Conservation (phyloP, 805 yeast species). For the Monosporozyma servazzii region DNA sequence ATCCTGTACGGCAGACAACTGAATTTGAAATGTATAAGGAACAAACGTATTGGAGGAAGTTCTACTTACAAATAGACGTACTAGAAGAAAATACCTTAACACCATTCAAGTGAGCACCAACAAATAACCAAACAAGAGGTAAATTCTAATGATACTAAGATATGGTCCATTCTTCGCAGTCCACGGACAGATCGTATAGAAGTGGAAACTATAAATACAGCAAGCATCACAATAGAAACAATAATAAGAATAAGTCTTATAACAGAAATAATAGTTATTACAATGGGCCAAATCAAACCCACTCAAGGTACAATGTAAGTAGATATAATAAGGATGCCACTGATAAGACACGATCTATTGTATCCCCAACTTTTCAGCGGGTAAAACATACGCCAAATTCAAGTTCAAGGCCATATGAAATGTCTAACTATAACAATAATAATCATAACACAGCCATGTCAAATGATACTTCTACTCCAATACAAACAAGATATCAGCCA, state of each 20-base stretch:
- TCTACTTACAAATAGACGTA: not conserved
- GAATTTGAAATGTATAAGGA: too few relatives aligned
- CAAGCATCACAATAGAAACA: not conserved
- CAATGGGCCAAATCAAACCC: not conserved
- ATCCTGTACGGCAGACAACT: too few relatives aligned
- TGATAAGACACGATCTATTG: not conserved
- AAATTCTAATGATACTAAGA: not conserved
- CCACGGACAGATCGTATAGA: not conserved
- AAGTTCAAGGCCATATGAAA: not conserved
- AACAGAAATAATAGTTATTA: not conserved
- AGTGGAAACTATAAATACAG: not conserved
- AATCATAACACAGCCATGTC: too few relatives aligned
- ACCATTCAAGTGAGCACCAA: too few relatives aligned
- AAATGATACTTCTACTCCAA: not conserved
- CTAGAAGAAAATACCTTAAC: too few relatives aligned
- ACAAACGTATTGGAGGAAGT: too few relatives aligned
- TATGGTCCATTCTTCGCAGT: not conserved
- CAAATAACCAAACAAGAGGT: not conserved
- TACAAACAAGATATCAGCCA: not conserved
- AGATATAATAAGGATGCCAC: not conserved
- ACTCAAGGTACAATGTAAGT: not conserved
- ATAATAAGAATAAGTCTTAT: not conserved
- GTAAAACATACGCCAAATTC: not conserved
- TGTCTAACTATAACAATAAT: not conserved
- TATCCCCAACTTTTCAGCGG: not conserved